Conservation (phyloP, 2,329 filamentous ascomycete species). For the Ascochyta clinopodiicola region DNA sequence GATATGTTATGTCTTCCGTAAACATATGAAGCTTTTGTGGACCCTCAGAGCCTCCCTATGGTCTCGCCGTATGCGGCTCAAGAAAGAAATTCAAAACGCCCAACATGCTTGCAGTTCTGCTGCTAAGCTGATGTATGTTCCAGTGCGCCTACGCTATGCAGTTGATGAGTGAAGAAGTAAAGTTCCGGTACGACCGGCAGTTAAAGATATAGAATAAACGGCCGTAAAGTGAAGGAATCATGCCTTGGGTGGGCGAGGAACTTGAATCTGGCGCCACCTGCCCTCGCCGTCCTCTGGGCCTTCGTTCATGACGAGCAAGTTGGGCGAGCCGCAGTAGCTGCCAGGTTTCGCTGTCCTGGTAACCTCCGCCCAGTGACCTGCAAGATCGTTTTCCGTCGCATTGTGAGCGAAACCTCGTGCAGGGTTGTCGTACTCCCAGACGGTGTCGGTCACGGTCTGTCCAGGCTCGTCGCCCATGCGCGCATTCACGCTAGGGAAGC, state of each 20-base stretch:
- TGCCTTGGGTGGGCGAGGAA: constrained; percentile 29
- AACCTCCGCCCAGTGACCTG: constrained; percentile 45
- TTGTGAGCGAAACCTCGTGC: constrained; percentile 30
- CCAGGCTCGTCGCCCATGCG: constrained; percentile 67
- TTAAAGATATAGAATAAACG: constrained; percentile 5
- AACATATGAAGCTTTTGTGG: not conserved
- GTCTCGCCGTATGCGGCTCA: not conserved
- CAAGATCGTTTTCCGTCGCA: constrained; percentile 31
- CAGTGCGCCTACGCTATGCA: constrained; percentile 35
- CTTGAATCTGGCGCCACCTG: constrained; percentile 42
- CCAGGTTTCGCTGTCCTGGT: constrained; percentile 58
- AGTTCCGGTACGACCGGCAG: not conserved
- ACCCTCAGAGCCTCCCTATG: not conserved
- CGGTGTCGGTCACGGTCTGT: constrained; percentile 58
- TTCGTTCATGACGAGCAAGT: constrained; percentile 58
- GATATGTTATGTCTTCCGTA: not conserved
- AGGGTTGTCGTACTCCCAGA: constrained; percentile 57
- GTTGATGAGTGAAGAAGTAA: constrained; percentile 10
- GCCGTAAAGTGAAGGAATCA: constrained; percentile 22
- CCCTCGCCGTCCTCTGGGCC: constrained; percentile 38
- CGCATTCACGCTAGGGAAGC: constrained; percentile 66
- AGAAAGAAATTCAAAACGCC: constrained; percentile 6
- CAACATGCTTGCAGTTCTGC: constrained; percentile 3
- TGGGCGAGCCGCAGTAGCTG: constrained; percentile 63
- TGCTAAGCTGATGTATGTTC: constrained; percentile 13